Evolutionary conservation across 2,329 filamentous ascomycete species (phyloP).

Genomic region (Xylariales sp.): DNA sequence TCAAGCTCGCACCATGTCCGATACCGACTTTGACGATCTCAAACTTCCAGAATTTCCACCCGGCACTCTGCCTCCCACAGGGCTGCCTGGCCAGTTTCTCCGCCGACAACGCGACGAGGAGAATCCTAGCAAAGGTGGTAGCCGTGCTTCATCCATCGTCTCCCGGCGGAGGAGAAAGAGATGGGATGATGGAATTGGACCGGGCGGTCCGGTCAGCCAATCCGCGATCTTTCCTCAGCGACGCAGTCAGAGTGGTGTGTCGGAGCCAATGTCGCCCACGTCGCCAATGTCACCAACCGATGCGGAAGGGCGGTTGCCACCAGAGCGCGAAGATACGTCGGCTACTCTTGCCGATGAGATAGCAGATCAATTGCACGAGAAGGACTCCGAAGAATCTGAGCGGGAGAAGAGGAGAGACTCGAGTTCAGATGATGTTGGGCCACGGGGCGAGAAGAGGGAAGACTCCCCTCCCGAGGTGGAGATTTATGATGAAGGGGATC

Average conservation of each 20-base stretch:
- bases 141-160: constrained; percentile 56
- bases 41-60: constrained; percentile 59
- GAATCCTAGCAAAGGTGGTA: constrained; percentile 44
- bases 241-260: constrained; percentile 23
- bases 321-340: constrained; percentile 19
- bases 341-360: constrained; percentile 9
- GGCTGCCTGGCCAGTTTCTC: constrained; percentile 71
- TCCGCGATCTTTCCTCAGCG: constrained; percentile 79
- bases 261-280: constrained; percentile 27
- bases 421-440: constrained; percentile 13
- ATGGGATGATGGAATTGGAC: constrained; percentile 67
- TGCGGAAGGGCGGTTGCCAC: constrained; percentile 8
- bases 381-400: constrained; percentile 10
- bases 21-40: constrained; percentile 65
- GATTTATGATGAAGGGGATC: constrained; percentile 74
- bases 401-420: constrained; percentile 21
- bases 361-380: constrained; percentile 2
- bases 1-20: constrained; percentile 79
- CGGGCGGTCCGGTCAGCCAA: constrained; percentile 82
- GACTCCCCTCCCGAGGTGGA: constrained; percentile 41
- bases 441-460: constrained; percentile 8
- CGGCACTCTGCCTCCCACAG: constrained; percentile 67
- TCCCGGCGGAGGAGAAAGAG: constrained; percentile 62
- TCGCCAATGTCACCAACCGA: constrained; percentile 9
- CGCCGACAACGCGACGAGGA: constrained; percentile 79